These are phyloP conservation scores for Floccularia luteovirens DNA, from an alignment of 768 basidiomycete species.

Conservation along the genomic window DNA sequence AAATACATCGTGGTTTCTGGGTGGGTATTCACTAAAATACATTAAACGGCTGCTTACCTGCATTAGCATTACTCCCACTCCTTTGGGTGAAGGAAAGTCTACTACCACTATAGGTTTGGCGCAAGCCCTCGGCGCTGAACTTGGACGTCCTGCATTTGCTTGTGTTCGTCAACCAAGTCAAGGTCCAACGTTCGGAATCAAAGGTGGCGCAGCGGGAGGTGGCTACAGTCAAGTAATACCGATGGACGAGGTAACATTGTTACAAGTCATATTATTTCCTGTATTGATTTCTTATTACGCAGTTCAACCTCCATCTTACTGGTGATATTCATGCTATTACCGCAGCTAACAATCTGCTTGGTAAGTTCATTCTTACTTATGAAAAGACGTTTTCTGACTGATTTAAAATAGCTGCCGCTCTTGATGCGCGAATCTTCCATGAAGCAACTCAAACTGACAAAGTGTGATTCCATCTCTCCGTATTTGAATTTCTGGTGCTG, in stretches of 20 bases:
- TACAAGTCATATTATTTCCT: background rate
- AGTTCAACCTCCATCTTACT: conserved; percentile 95
- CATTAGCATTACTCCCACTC: conserved; percentile 87
- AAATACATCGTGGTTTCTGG: conserved; percentile 97
- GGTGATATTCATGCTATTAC: conserved; percentile 98
- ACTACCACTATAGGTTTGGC: conserved; percentile 97
- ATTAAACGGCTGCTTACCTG: conserved; percentile 7
- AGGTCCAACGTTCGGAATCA: conserved; percentile 98
- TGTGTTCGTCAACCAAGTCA: conserved; percentile 98
- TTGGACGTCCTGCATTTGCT: conserved; percentile 88
- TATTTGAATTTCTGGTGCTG: background rate
- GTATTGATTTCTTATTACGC: conserved; percentile 9
- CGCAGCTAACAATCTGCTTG: conserved; percentile 94
- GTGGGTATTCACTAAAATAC: conserved; percentile 26
- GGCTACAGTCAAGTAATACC: conserved; percentile 99
- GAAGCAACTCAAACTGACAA: conserved; percentile 95
- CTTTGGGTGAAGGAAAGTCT: conserved; percentile 96
- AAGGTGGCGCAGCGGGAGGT: conserved; percentile 96
- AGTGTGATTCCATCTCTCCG: conserved; percentile 21
- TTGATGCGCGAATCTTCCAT: conserved; percentile 97
- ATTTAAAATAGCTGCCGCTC: conserved; percentile 66
- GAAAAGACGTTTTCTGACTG: background rate
- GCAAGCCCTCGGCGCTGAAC: conserved; percentile 92
- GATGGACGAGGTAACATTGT: conserved; percentile 79
- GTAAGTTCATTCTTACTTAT: conserved; percentile 32